These are phyloP conservation scores for Niebla homalea DNA, from an alignment of 495 filamentous ascomycete genomes.

Conservation along the genomic window DNA sequence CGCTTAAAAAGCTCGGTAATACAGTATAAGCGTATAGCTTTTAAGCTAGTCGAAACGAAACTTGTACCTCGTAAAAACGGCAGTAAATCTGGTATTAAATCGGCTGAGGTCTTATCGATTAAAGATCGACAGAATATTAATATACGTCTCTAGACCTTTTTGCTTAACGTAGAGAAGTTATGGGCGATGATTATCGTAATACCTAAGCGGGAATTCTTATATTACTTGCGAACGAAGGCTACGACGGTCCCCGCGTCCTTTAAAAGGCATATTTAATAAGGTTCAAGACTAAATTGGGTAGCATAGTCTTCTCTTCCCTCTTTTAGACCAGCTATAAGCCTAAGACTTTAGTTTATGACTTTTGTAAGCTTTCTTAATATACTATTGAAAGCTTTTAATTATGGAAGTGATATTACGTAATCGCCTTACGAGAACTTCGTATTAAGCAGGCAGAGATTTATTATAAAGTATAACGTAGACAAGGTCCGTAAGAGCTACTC, in stretches of 20 bases:
- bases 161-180: not conserved
- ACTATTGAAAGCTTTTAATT: not conserved
- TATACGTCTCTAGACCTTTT: not conserved
- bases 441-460: not conserved
- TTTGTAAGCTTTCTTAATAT: not conserved
- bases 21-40: not conserved
- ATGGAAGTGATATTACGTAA: not conserved
- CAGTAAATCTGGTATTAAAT: not conserved
- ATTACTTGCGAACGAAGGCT: not conserved
- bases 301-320: not conserved
- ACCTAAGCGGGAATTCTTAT: not conserved
- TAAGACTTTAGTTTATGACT: not conserved
- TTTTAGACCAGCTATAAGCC: not conserved
- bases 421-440: not conserved
- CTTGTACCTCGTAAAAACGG: not conserved
- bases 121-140: not conserved
- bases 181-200: not conserved
- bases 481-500: not conserved
- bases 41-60: not conserved
- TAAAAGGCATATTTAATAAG: not conserved
- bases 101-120: not conserved
- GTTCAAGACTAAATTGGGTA: not conserved
- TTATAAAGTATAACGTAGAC: not conserved
- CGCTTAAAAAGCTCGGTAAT: not conserved
- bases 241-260: not conserved